These are phyloP conservation scores for Rosa multiflora DNA, from an alignment of 306 rosid genomes.

Conservation along the genomic window DNA sequence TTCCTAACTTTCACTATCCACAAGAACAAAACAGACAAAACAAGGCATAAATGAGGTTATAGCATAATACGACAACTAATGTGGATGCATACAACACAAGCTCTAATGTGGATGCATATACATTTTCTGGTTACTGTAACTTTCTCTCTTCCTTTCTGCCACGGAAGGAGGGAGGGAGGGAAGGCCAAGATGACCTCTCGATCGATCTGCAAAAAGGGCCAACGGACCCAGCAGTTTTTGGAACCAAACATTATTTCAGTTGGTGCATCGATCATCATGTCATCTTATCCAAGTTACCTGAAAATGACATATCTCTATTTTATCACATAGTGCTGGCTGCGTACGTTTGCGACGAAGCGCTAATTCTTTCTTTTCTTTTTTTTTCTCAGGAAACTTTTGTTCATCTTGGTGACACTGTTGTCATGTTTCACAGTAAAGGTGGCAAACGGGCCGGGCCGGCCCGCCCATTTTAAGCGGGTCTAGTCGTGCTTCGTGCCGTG, in stretches of 20 bases:
- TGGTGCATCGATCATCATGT: constrained; percentile 11
- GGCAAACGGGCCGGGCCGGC: no score
- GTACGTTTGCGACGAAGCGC: constrained; percentile 17
- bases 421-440: neutral
- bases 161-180: constrained; percentile 5
- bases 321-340: constrained; percentile 11
- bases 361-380: neutral
- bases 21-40: neutral
- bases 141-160: constrained; percentile 23
- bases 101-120: neutral
- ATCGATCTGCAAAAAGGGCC: neutral
- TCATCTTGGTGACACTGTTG: neutral
- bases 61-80: constrained; percentile 9
- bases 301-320: neutral
- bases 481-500: no score
- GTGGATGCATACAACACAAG: constrained; percentile 1
- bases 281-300: constrained; percentile 27
- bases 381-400: neutral
- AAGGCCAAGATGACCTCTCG: constrained; percentile 17
- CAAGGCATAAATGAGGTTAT: neutral
- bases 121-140: constrained; percentile 28
- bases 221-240: constrained; percentile 20
- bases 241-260: constrained; percentile 19
- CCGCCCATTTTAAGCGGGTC: no score
- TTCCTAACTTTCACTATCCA: constrained; percentile 2